phyloP scores from a whole-genome alignment of 257 asterid genomes.

The Hygrophila difformis region DNA sequence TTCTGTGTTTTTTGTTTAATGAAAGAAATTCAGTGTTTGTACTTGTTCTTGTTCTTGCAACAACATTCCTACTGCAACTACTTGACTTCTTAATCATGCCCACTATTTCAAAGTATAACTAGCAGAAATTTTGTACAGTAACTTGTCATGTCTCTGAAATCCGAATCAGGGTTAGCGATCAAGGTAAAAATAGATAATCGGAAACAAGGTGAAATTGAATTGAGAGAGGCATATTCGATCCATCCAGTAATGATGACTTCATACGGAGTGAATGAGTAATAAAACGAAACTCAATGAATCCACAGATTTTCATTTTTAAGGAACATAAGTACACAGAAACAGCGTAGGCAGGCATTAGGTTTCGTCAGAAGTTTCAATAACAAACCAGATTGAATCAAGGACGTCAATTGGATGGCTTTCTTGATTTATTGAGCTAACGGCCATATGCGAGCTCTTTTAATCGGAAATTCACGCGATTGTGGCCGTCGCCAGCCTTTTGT shows the following conservation, averaged over 20 bases:
- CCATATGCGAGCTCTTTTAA: conserved; percentile 37
- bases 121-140: too few species aligned
- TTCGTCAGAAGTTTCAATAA: not conserved
- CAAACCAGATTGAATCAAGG: not conserved
- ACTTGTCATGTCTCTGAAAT: too few species aligned
- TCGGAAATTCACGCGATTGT: conserved; percentile 31
- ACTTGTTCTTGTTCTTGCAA: conserved; percentile 13
- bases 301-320: too few species aligned
- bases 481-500: conserved; percentile 43
- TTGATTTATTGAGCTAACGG: conserved; percentile 32
- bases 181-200: too few species aligned
- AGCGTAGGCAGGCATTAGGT: not conserved
- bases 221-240: too few species aligned
- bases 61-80: conserved; percentile 1
- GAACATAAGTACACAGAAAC: too few species aligned
- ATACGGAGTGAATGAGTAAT: too few species aligned
- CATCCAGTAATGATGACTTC: too few species aligned
- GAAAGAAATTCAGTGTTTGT: conserved; percentile 4
- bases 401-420: conserved; percentile 5
- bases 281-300: too few species aligned
- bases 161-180: too few species aligned
- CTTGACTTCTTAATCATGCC: not conserved
- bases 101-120: too few species aligned
- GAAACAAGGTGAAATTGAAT: too few species aligned
- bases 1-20: not conserved